Evolutionary conservation across 345 rosid species (phyloP), one percentile per base, ranked within the genome.

Genomic region (Lepidium africanum): DNA sequence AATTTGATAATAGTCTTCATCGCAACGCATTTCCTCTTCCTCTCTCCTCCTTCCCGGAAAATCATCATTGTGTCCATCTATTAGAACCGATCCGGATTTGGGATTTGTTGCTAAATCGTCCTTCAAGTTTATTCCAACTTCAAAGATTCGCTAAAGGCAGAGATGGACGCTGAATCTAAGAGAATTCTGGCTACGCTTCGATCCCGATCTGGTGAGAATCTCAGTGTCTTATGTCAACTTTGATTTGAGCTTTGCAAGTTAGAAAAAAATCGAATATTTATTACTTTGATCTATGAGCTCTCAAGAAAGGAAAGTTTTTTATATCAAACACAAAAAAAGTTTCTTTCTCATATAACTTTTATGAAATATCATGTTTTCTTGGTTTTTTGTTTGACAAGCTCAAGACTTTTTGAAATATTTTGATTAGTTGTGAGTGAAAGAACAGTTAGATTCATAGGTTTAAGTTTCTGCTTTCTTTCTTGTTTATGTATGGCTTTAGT

Each of bases 91-190:
- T 43, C 62, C 56, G 27, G 17, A 4, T 23, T 40, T 6, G 46
- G 59, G 63, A 35, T 13, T 54, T 27, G 5, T 10, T 10, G 30
- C 61, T 43, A 21, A 52, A 5, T 13, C 49, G 1, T 59, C 49
- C 45, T 38, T 57, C 32, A 11, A 38, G 10, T 19, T 56, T 6
- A 3, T 50, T 37, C 30, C 32, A 50, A 30, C 33, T 30, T 30
- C 33, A 30, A 30, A 30, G 51, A 70, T 32, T 69, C 59, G 3
- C 27, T 7, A 57, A 12, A 4, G 41, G 6, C 21, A 48, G 84
- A 63, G 58, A 93, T 93, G 98, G 98, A 93, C 63, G 86, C 91
- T 76, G 96, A 92, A 71, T 88, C 93, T 54, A 90, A 75, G 81
- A 81, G 92, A 69, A 84, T 84, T 76, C 87, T 86, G 49, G 79